Evolutionary conservation across 2,329 filamentous ascomycete species (phyloP), one percentile per base, ranked within the genome.

Genomic region (Colletotrichum cordylinicola): DNA sequence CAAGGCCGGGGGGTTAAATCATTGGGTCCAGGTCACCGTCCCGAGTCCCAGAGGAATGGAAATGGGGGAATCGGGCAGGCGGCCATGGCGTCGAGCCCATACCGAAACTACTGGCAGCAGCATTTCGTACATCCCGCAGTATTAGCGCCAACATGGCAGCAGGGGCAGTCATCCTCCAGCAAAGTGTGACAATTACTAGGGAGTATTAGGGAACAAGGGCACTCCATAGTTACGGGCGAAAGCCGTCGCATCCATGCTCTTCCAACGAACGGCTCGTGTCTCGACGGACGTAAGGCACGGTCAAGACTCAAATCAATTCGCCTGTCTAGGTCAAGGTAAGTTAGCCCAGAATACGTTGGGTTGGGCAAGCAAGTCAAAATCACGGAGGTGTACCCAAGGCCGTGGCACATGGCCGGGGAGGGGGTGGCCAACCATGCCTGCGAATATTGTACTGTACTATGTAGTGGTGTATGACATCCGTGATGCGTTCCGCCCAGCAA

Each of bases 201-300:
- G 55, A 37, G 29, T 35, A 21, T 29, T 35, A 8, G 4, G 21
- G 24, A 31, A 62, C 13, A 52, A 37, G 56, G 66, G 18, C 31
- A 43, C 33, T 29, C 48, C 71, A 35, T 64, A 65, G 10, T 74
- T 74, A 74, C 71, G 71, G 48, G 21, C 67, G 67, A 64, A 74
- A 70, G 67, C 58, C 71, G 64, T 39, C 24, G 16, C 39, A 37
- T 39, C 65, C 70, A 31, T 74, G 43, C 6, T 24, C 37, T 39
- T 21, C 39, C 31, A 55, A 29, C 56, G 67, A 39, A 56, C 66
- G 33, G 52, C 27, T 35, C 48, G 33, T 55, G 35, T 62, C 43
- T 43, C 15, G 66, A 64, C 56, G 56, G 65, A 64, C 18, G 39
- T 73, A 69, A 70, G 62, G 35, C 35, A 66, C 33, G 60, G n/a